These are phyloP conservation scores for Lonicera japonica DNA, from an alignment of 129 eudicot species.

Conservation along the genomic window DNA sequence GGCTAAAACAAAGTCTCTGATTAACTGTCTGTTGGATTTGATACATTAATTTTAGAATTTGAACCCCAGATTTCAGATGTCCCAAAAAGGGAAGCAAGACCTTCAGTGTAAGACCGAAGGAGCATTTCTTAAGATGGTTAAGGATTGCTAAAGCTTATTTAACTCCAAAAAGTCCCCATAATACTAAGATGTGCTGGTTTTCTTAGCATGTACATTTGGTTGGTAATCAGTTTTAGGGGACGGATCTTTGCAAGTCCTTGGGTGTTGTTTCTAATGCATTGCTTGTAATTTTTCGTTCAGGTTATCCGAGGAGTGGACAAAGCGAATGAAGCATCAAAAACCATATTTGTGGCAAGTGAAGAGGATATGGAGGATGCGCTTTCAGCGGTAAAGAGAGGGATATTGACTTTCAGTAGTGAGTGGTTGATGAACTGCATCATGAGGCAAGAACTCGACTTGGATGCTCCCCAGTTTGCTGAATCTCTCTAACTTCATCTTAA, in stretches of 20 bases:
- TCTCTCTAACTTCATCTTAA: constrained; percentile 31
- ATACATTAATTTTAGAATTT: not conserved
- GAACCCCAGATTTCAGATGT: not conserved
- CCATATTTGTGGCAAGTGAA: constrained; percentile 75
- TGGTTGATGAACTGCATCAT: constrained; percentile 92
- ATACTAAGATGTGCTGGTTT: too few relatives aligned
- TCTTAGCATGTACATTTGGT: not conserved
- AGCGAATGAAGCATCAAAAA: constrained; percentile 33
- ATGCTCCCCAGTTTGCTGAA: constrained; percentile 82
- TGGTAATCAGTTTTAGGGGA: too few relatives aligned
- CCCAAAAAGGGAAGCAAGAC: too few relatives aligned
- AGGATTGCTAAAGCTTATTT: too few relatives aligned
- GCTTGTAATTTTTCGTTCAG: constrained; percentile 21
- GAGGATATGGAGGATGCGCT: constrained; percentile 79
- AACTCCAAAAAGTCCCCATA: too few relatives aligned
- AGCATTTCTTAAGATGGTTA: too few relatives aligned
- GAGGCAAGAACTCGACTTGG: constrained; percentile 83
- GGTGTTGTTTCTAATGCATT: not conserved
- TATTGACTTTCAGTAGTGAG: constrained; percentile 62
- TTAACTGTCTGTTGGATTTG: too few relatives aligned
- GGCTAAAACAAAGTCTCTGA: too few relatives aligned
- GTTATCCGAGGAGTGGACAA: constrained; percentile 42
- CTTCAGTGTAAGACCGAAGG: too few relatives aligned
- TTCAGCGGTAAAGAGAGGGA: constrained; percentile 61
- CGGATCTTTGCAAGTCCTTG: too few relatives aligned